These are phyloP conservation scores for Candida neerlandica DNA, from an alignment of 1,139 yeast species.

Conservation along the genomic window DNA sequence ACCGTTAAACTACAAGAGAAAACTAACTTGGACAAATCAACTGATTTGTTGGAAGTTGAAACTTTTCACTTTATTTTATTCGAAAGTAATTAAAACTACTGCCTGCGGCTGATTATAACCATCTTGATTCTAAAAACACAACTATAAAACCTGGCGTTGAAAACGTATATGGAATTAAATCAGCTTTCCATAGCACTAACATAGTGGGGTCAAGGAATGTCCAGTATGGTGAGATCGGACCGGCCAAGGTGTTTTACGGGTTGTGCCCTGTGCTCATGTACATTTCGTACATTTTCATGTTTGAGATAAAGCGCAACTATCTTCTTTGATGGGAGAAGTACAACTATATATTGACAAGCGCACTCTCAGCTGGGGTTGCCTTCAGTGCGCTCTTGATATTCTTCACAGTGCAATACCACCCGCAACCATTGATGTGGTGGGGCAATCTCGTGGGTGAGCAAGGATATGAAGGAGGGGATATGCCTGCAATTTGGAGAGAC, in stretches of 20 bases:
- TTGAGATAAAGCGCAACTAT: constrained; percentile 50
- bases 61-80: neutral
- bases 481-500: constrained; percentile 33
- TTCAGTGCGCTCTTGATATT: constrained; percentile 58
- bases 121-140: too few species aligned
- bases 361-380: constrained; percentile 62
- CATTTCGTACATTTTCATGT: constrained; percentile 54
- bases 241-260: constrained; percentile 34
- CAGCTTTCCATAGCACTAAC: too few species aligned
- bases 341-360: constrained; percentile 61
- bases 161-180: too few species aligned
- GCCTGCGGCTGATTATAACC: too few species aligned
- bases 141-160: too few species aligned
- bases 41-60: neutral
- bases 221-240: constrained; percentile 42
- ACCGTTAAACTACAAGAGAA: constrained; percentile 7
- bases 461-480: constrained; percentile 42
- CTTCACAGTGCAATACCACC: constrained; percentile 54
- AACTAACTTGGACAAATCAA: neutral
- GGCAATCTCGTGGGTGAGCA: constrained; percentile 52
- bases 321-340: constrained; percentile 66
- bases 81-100: too few species aligned
- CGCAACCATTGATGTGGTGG: constrained; percentile 56
- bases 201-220: too few species aligned
- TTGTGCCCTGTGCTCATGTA: constrained; percentile 40